Conservation (phyloP, 2,329 filamentous ascomycete genomes). For the Pseudofabraea citricarpa region DNA sequence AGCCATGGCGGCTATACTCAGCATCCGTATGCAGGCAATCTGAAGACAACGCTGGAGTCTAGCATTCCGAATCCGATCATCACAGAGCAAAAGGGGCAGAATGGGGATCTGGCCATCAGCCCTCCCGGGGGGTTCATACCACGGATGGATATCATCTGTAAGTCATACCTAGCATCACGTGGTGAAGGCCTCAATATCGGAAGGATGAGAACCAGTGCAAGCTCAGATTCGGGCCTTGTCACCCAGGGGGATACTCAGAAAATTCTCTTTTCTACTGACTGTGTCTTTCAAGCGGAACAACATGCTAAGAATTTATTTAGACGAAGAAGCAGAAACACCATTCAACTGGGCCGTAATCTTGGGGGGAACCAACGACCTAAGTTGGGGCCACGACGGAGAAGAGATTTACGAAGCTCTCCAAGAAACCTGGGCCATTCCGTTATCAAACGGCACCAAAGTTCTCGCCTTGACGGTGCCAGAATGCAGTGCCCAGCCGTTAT, state of each 20-base stretch:
- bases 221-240: too few relatives aligned
- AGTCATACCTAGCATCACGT: too few relatives aligned
- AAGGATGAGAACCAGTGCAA: too few relatives aligned
- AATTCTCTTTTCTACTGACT: too few relatives aligned
- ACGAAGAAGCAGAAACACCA: constrained; percentile 13
- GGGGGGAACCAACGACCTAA: constrained; percentile 62
- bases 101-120: constrained; percentile 44
- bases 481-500: constrained; percentile 21
- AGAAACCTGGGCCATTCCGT: constrained; percentile 43
- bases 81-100: constrained; percentile 41
- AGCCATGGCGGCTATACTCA: constrained; percentile 28
- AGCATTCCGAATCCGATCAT: constrained; percentile 40
- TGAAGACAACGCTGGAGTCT: constrained; percentile 41
- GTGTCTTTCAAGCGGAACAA: too few relatives aligned
- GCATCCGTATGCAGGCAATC: constrained; percentile 48
- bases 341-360: constrained; percentile 58
- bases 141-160: constrained; percentile 29
- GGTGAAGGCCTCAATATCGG: too few relatives aligned
- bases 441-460: constrained; percentile 47
- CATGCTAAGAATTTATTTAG: constrained; percentile 5
- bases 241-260: too few relatives aligned
- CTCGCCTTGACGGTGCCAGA: constrained; percentile 62
- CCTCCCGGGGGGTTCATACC: constrained; percentile 23
- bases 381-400: constrained; percentile 29
- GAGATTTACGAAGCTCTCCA: constrained; percentile 45